Percentiles rank a stretch among this genome's conserved stretches.
Evolutionary conservation across 768 basidiomycete species (phyloP).

Genomic region (Cantharellus anzutake): DNA sequence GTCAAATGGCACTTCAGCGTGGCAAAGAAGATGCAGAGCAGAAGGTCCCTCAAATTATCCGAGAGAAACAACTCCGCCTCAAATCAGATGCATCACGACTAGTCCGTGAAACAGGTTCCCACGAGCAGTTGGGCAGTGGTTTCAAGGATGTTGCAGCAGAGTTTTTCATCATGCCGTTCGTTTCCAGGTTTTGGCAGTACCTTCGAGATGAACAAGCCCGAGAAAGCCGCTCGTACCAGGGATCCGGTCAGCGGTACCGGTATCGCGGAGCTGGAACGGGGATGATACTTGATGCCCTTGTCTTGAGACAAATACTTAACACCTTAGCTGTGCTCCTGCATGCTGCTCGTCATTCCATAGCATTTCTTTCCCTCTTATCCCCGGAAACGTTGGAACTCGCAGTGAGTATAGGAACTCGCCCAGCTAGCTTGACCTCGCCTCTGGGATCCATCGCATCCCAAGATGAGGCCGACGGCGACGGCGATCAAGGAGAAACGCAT

Average conservation of each 20-base stretch:
- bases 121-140: background rate
- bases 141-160: constrained; percentile 51
- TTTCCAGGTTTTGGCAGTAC: constrained; percentile 92
- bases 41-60: constrained; percentile 38
- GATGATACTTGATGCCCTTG: constrained; percentile 58
- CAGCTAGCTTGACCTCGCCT: constrained; percentile 23
- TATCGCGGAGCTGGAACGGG: constrained; percentile 66
- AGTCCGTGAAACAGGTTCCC: background rate
- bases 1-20: constrained; percentile 39
- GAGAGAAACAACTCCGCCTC: constrained; percentile 60
- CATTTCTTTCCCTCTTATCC: constrained; percentile 65
- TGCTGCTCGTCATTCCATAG: constrained; percentile 57
- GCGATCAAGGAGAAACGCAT: constrained; percentile 28
- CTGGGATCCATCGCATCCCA: background rate
- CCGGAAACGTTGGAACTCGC: constrained; percentile 75
- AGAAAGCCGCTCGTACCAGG: constrained; percentile 41
- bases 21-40: constrained; percentile 35
- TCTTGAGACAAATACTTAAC: constrained; percentile 55
- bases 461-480: constrained; percentile 16
- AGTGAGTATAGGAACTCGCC: constrained; percentile 52
- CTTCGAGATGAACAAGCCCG: constrained; percentile 67
- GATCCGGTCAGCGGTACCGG: constrained; percentile 23
- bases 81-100: constrained; percentile 10
- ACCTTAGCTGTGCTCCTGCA: constrained; percentile 68
- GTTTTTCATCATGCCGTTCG: constrained; percentile 71